Percentiles rank a stretch among this genome's conserved stretches.
Evolutionary conservation across 2,329 filamentous ascomycete genomes (phyloP).

Genomic region (Colletotrichum truncatum): DNA sequence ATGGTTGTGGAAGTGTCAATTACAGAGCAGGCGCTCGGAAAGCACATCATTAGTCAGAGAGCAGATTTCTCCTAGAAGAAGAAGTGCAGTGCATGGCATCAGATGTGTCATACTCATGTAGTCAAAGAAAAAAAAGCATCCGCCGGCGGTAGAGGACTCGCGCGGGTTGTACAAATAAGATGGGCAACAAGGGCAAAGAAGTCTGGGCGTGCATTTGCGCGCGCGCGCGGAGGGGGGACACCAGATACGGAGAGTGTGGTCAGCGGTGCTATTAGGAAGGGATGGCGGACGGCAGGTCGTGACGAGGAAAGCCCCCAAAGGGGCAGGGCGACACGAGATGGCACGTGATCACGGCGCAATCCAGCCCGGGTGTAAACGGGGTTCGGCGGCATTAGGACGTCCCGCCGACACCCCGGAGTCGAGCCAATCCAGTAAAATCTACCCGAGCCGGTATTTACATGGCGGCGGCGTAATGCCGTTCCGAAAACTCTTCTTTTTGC

Average conservation of each 20-base stretch:
- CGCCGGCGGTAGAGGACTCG: neutral
- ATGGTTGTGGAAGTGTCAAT: too few species aligned
- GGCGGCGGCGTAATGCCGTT: too few species aligned
- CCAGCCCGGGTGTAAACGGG: too few species aligned
- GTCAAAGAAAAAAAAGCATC: neutral
- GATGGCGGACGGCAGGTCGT: slow-evolving; percentile 21
- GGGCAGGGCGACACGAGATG: slow-evolving; percentile 26
- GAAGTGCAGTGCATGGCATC: neutral
- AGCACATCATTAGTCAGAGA: neutral
- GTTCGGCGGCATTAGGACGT: too few species aligned
- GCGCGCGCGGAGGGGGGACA: neutral
- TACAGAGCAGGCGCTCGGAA: too few species aligned
- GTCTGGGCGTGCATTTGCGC: neutral
- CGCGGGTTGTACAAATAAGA: neutral
- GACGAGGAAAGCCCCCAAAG: neutral
- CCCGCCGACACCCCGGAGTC: too few species aligned
- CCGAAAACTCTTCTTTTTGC: too few species aligned
- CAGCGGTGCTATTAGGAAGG: too few species aligned
- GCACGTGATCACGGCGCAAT: slow-evolving; percentile 22
- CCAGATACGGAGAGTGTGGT: too few species aligned
- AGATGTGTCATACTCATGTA: neutral
- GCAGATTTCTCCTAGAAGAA: neutral
- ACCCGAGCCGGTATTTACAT: too few species aligned
- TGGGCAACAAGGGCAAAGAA: neutral
- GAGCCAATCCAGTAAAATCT: too few species aligned